Percentiles rank a stretch among this genome's conserved stretches.
These are phyloP conservation scores for Berkeleyomyces rouxiae DNA, from an alignment of 2,329 filamentous ascomycete species.

Conservation along the genomic window DNA sequence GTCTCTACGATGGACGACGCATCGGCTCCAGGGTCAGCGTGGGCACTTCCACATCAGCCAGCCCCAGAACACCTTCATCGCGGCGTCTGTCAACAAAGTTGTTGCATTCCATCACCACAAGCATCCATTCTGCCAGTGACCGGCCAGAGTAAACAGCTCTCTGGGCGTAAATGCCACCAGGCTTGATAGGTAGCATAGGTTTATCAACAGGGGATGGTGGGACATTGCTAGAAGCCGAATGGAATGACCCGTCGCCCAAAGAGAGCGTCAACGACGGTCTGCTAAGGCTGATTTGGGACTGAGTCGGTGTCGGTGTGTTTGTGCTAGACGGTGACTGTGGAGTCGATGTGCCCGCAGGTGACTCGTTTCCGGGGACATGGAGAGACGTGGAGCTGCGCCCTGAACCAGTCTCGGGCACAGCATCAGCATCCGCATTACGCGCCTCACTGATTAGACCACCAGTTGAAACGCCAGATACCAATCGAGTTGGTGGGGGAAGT, in stretches of 20 bases:
- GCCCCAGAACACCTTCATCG: constrained; percentile 51
- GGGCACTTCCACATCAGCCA: constrained; percentile 48
- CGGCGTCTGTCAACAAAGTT: constrained; percentile 63
- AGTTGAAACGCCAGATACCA: constrained; percentile 30
- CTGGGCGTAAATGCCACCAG: constrained; percentile 27
- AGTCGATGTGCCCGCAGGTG: not conserved
- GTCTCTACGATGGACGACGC: constrained; percentile 17
- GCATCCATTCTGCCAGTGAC: constrained; percentile 61
- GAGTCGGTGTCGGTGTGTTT: not conserved
- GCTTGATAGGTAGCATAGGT: constrained; percentile 28
- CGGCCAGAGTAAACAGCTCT: constrained; percentile 49
- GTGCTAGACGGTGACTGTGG: not conserved
- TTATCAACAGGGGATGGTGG: not conserved
- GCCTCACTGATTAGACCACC: constrained; percentile 34
- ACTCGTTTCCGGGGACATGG: not conserved
- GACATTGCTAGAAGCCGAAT: not conserved
- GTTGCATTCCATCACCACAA: constrained; percentile 63
- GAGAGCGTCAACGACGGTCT: not conserved
- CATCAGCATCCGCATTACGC: constrained; percentile 29
- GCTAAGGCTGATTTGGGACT: not conserved
- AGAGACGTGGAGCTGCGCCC: constrained; percentile 14
- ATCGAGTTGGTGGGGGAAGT: constrained; percentile 29
- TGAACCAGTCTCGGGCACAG: constrained; percentile 19
- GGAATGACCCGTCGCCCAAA: not conserved
- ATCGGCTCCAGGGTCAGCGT: constrained; percentile 27